A percentile compares a stretch with the other conserved stretches of the same genome.
phyloP scores from a whole-genome alignment of 2,329 filamentous ascomycete species.

The Pyrenochaeta sp. region DNA sequence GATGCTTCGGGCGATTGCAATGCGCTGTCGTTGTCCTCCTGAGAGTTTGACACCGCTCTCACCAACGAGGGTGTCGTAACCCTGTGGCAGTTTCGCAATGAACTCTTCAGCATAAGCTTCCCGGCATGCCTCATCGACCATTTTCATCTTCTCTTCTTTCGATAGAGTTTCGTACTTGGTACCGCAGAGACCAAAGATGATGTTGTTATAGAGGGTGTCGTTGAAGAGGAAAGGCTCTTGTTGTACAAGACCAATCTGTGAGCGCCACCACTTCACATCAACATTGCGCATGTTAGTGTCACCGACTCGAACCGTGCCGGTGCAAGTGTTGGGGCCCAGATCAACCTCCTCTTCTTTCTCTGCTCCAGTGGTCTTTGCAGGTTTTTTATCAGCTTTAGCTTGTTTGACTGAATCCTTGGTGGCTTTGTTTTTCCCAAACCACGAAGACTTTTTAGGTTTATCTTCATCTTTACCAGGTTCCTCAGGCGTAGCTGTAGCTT shows the following conservation, averaged over 20 bases:
- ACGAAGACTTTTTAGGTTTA: constrained; percentile 19
- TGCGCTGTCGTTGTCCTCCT: constrained; percentile 84
- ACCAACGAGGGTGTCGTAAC: constrained; percentile 77
- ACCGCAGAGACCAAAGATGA: constrained; percentile 48
- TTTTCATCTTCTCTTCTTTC: constrained; percentile 63
- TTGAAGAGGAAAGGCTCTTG: constrained; percentile 53
- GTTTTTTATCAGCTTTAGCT: constrained; percentile 4
- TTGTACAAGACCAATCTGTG: constrained; percentile 54
- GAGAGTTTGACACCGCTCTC: constrained; percentile 80
- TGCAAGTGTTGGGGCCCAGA: constrained; percentile 41
- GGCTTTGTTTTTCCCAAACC: constrained; percentile 9
- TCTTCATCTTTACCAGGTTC: constrained; percentile 10
- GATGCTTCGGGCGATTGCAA: constrained; percentile 77
- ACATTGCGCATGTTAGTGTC: constrained; percentile 35
- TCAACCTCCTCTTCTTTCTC: constrained; percentile 23
- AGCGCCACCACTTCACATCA: constrained; percentile 54
- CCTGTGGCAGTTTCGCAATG: constrained; percentile 54
- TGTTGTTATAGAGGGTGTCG: constrained; percentile 49
- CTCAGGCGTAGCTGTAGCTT: constrained; percentile 2
- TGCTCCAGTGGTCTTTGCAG: background rate
- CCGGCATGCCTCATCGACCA: constrained; percentile 55
- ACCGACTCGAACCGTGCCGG: constrained; percentile 40
- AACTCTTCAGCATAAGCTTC: constrained; percentile 51
- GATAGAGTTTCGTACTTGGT: constrained; percentile 59
- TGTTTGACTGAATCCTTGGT: constrained; percentile 2